Evolutionary conservation across 495 filamentous ascomycete genomes (phyloP), one percentile per base, ranked within the genome.

Genomic region (Aspergillus cavernicola): DNA sequence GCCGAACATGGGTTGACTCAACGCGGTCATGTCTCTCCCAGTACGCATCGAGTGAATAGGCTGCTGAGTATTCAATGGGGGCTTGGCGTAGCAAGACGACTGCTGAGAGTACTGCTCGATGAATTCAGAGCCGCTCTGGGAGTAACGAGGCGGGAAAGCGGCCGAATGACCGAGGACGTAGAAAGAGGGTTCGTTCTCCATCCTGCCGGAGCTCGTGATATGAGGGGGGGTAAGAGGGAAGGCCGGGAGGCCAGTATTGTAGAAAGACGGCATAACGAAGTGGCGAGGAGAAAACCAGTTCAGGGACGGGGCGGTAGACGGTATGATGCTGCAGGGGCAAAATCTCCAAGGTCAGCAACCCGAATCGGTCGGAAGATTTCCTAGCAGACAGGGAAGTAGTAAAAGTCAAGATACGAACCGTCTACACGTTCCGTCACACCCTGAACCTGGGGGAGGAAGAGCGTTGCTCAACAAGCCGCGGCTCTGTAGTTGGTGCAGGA

Each of bases 61-160:
- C 37, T 63, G 66, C 19, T 59, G 60, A 53, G 68, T 24, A 48
- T 65, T 71, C 66, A 76, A 69, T 50, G 71, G 65, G n/a, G 71
- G 67, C 53, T 76, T 75, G 40, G 58, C 59, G 58, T 71, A 76
- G 44, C 66, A 71, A 39, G 63, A 36, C 13, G 73, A 70, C 60
- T 77, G 74, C 59, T 77, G 74, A 29, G 74, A 73, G 60, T 74
- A 77, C 61, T 76, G 73, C 51, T 77, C 74, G 59, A 77, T 76
- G 60, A 77, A 77, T 43, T 77, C 74, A 49, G 63, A 71, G 50
- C 74, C 74, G 50, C 58, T 74, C 65, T 77, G 74, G 38, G 71
- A 65, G 61, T 75, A 76, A 35, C 73, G 73, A 47, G 67, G 70
- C 26, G 71, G 70, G 53, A 75, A 77, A 37, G 66, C 56, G 18